phyloP scores from a whole-genome alignment of 495 filamentous ascomycete species.

The Neurospora tetraspora region DNA sequence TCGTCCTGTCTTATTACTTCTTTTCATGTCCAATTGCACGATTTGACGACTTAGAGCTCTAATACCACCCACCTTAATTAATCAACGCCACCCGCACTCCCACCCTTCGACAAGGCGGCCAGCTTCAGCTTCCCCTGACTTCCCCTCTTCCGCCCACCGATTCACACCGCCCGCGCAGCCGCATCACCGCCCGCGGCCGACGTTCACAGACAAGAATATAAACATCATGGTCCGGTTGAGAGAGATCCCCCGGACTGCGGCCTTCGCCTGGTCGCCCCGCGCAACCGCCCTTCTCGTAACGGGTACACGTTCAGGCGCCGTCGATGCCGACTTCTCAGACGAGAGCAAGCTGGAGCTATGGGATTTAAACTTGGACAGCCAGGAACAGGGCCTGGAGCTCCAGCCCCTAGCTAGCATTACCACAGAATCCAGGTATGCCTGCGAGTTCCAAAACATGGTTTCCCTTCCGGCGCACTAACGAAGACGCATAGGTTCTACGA shows the following conservation, averaged over 20 bases:
- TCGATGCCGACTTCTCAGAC: constrained; percentile 94
- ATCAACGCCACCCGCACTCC: not conserved
- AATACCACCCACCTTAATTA: constrained; percentile 1
- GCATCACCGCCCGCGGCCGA: not conserved
- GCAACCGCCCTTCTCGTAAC: constrained; percentile 75
- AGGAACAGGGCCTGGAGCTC: constrained; percentile 67
- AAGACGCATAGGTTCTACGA: constrained; percentile 72
- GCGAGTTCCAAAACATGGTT: not conserved
- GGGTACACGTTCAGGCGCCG: constrained; percentile 89
- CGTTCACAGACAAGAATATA: not conserved
- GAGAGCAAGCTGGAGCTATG: constrained; percentile 95
- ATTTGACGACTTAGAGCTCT: not conserved
- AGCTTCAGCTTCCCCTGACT: not conserved
- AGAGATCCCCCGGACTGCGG: constrained; percentile 91
- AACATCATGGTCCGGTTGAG: constrained; percentile 81
- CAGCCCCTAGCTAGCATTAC: constrained; percentile 74
- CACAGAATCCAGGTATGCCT: constrained; percentile 75
- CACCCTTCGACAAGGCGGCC: not conserved
- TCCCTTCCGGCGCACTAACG: not conserved
- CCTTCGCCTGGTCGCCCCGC: constrained; percentile 91
- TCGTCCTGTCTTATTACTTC: constrained; percentile 5
- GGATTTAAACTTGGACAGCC: constrained; percentile 74
- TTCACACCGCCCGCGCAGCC: not conserved
- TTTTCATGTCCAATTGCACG: constrained; percentile 11
- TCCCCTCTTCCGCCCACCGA: constrained; percentile 1